phyloP scores from a whole-genome alignment of 106 monocot species.

The Apostasia shenzhenica region DNA sequence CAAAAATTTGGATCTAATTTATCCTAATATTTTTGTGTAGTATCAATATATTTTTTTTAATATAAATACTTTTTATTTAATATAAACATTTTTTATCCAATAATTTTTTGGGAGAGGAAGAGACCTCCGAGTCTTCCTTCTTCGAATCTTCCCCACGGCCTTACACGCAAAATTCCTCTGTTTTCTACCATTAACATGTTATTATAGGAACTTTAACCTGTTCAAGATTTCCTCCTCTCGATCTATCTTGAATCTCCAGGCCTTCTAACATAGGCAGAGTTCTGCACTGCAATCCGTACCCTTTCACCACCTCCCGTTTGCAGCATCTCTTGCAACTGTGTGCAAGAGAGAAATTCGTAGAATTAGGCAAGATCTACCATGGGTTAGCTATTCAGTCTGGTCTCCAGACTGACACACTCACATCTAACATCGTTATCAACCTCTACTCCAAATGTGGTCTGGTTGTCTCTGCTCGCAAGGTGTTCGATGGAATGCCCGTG shows the following conservation, averaged over 20 bases:
- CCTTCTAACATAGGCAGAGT: slow-evolving; percentile 8
- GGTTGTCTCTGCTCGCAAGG: slow-evolving; percentile 14
- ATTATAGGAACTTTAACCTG: too few species aligned
- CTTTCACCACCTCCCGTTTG: not conserved
- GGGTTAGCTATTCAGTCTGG: slow-evolving; percentile 41
- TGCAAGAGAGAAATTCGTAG: slow-evolving; percentile 18
- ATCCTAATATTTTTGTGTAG: too few species aligned
- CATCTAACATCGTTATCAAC: slow-evolving; percentile 34
- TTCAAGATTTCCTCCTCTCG: not conserved
- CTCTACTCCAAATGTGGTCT: slow-evolving; percentile 5
- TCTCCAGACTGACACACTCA: slow-evolving; percentile 28
- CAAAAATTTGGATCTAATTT: too few species aligned
- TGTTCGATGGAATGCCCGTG: slow-evolving; percentile 35
- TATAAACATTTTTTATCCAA: too few species aligned
- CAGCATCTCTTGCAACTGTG: slow-evolving; percentile 43
- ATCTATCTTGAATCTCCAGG: not conserved
- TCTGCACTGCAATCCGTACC: not conserved
- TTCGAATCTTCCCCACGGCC: too few species aligned
- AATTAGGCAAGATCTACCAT: slow-evolving; percentile 47
- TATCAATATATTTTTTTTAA: too few species aligned
- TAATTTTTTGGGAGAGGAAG: too few species aligned
- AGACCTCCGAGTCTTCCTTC: too few species aligned
- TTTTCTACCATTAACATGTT: too few species aligned
- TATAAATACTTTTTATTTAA: too few species aligned
- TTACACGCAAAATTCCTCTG: too few species aligned